Conservation (phyloP, 305 asterid species). For the Andrographis paniculata region DNA sequence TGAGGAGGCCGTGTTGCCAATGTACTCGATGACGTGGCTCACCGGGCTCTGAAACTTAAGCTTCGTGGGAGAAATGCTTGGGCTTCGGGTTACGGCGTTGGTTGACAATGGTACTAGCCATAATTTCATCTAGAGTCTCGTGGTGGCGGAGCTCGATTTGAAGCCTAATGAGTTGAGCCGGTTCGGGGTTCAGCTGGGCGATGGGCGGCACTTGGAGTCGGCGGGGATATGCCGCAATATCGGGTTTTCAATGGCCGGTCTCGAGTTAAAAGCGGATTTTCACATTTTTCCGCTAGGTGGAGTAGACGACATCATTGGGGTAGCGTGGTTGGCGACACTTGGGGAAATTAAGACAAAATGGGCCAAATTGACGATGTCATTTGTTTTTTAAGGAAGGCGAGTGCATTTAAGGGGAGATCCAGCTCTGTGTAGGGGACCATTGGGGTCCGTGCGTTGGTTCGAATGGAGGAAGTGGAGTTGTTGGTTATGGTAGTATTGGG, state of each 20-base stretch:
- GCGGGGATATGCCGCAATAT: not conserved
- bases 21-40: no score
- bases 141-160: no score
- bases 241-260: not conserved
- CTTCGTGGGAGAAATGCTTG: no score
- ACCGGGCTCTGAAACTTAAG: no score
- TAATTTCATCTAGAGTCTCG: not conserved
- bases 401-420: no score
- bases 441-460: no score
- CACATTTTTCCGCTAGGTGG: not conserved
- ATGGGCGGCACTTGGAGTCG: not conserved
- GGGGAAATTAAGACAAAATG: not conserved
- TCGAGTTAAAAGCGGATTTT: not conserved
- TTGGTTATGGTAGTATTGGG: not conserved
- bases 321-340: not conserved
- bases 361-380: not conserved
- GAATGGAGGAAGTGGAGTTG: no score
- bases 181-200: constrained; percentile 1
- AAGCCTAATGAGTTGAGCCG: not conserved
- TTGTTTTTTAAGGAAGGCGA: no score
- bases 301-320: no score
- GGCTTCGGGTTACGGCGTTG: not conserved
- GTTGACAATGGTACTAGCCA: not conserved
- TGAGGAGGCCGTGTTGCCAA: no score
- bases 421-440: no score